Conservation (phyloP, 345 rosid species). For the Citrus mangshanensis region DNA sequence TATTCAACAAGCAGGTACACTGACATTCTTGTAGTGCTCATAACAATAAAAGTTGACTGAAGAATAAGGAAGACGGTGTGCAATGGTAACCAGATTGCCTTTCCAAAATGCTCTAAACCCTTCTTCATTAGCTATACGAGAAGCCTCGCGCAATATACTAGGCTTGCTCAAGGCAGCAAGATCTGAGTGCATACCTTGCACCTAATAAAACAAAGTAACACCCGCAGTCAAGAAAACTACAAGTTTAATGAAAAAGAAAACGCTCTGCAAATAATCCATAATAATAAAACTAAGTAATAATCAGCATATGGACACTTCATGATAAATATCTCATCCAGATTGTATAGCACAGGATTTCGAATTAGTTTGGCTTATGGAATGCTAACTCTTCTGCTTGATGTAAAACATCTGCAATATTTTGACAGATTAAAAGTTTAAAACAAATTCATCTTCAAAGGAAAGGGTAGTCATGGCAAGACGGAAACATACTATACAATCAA, state of each 20-base stretch:
- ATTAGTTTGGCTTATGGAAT: background rate
- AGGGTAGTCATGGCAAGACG: background rate
- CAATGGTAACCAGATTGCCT: slow-evolving; percentile 88
- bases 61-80: slow-evolving; percentile 90
- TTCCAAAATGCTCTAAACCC: slow-evolving; percentile 97
- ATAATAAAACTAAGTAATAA: background rate
- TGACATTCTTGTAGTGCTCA: slow-evolving; percentile 66
- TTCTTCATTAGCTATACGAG: slow-evolving; percentile 75
- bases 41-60: slow-evolving; percentile 79
- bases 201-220: slow-evolving; percentile 39
- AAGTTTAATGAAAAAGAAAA: background rate
- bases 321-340: background rate
- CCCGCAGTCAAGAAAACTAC: background rate
- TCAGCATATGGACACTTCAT: background rate
- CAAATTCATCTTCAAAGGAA: background rate
- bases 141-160: slow-evolving; percentile 79
- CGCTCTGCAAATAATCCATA: background rate
- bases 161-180: slow-evolving; percentile 55
- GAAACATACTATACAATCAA: background rate
- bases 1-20: slow-evolving; percentile 16
- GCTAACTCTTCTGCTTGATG: background rate
- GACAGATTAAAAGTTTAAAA: background rate
- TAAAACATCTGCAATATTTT: background rate
- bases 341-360: background rate
- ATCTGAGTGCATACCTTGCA: slow-evolving; percentile 96